Evolutionary conservation across 2,329 filamentous ascomycete genomes (phyloP).

Genomic region (Cryphonectria japonica): DNA sequence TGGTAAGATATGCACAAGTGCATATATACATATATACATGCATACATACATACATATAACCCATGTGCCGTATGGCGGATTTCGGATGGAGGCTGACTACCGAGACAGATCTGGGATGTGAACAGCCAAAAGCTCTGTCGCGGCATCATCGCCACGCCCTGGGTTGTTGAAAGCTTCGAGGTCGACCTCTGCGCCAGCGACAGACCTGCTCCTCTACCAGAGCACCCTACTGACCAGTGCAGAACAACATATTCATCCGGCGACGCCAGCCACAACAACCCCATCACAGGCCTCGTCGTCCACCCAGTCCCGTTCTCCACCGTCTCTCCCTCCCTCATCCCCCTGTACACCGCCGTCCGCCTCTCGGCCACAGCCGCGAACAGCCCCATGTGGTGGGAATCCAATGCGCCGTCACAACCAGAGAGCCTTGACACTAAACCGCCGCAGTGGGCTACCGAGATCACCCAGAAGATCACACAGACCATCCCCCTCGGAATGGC

Average conservation of each 20-base stretch:
- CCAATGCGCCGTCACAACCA: conserved; percentile 43
- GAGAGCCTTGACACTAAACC: conserved; percentile 29
- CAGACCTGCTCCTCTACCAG: conserved; percentile 26
- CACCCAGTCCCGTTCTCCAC: conserved; percentile 41
- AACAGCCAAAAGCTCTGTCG: conserved; percentile 47
- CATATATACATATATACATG: neutral
- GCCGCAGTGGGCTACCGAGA: conserved; percentile 52
- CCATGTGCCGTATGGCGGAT: no score
- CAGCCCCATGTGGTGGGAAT: conserved; percentile 55
- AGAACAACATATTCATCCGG: conserved; percentile 46
- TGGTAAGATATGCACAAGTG: conserved; percentile 39
- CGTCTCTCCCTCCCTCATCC: conserved; percentile 38
- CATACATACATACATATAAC: neutral
- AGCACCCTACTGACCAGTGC: conserved; percentile 50
- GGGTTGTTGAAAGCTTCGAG: conserved; percentile 54
- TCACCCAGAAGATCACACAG: conserved; percentile 49
- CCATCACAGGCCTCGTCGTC: conserved; percentile 55
- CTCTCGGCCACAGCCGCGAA: conserved; percentile 56
- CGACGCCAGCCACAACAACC: conserved; percentile 42
- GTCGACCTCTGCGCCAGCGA: conserved; percentile 43
- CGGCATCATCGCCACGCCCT: conserved; percentile 59
- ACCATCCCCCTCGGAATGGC: conserved; percentile 51
- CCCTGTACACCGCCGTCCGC: conserved; percentile 57
- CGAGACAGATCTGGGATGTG: conserved; percentile 47
- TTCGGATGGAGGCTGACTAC: neutral